Evolutionary conservation across 306 rosid genomes (phyloP).

Genomic region (Vigna hirtella): DNA sequence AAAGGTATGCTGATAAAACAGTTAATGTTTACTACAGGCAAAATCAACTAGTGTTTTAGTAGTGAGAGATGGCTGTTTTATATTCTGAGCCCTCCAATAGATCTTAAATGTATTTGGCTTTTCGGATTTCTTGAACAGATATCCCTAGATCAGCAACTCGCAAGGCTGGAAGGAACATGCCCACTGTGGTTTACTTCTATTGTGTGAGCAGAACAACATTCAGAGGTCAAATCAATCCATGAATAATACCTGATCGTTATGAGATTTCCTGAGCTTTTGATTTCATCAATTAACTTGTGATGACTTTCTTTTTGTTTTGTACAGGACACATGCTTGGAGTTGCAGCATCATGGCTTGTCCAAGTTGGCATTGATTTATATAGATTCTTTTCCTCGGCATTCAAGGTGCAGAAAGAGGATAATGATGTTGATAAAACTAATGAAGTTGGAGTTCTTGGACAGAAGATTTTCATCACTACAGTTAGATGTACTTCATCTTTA

Average conservation of each 20-base stretch:
- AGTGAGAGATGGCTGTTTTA: not conserved
- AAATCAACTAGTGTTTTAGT: slow-evolving; percentile 16
- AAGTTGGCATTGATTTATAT: slow-evolving; percentile 77
- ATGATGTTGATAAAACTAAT: slow-evolving; percentile 45
- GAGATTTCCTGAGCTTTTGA: slow-evolving; percentile 39
- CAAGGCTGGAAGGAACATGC: slow-evolving; percentile 77
- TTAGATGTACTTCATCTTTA: slow-evolving; percentile 71
- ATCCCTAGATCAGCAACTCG: slow-evolving; percentile 81
- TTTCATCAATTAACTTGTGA: slow-evolving; percentile 32
- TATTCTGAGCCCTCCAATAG: not conserved
- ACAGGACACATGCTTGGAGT: slow-evolving; percentile 90
- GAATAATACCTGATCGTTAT: not conserved
- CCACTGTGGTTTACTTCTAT: slow-evolving; percentile 62
- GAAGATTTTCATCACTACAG: slow-evolving; percentile 59
- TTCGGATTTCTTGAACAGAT: slow-evolving; percentile 56
- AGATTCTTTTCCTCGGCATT: slow-evolving; percentile 45
- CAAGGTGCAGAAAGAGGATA: slow-evolving; percentile 49
- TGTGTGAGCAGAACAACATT: slow-evolving; percentile 77
- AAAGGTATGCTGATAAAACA: slow-evolving; percentile 64
- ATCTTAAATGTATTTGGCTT: slow-evolving; percentile 4
- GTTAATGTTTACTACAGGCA: not conserved
- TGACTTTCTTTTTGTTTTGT: slow-evolving; percentile 26
- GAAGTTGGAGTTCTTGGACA: slow-evolving; percentile 57
- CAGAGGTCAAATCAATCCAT: slow-evolving; percentile 60
- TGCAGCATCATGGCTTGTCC: slow-evolving; percentile 90